Evolutionary conservation across 768 basidiomycete genomes (phyloP).

Genomic region (Podaxis sp.): DNA sequence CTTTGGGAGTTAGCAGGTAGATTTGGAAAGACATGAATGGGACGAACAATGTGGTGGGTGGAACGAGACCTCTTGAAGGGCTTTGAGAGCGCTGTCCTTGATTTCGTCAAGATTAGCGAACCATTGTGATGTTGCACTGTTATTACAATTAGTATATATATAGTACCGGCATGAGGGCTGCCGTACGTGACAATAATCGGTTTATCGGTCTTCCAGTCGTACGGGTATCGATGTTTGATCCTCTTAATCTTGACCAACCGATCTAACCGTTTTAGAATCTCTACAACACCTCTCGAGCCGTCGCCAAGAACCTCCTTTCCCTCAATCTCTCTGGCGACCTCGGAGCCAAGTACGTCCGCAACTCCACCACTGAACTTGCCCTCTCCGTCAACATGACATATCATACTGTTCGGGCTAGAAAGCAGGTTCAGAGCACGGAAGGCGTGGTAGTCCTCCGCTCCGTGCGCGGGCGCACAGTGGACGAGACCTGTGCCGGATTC

Average conservation of each 20-base stretch:
- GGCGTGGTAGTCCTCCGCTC: slow-evolving; percentile 84
- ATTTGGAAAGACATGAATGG: not conserved
- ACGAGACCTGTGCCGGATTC: slow-evolving; percentile 95
- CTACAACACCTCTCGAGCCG: slow-evolving; percentile 67
- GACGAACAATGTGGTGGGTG: slow-evolving; percentile 68
- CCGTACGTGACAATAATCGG: slow-evolving; percentile 88
- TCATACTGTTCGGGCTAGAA: slow-evolving; percentile 40
- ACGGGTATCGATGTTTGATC: slow-evolving; percentile 88
- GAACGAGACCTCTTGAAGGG: slow-evolving; percentile 71
- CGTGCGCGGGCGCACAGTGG: slow-evolving; percentile 94
- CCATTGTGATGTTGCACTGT: slow-evolving; percentile 93
- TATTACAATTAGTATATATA: not conserved
- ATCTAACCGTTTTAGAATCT: slow-evolving; percentile 52
- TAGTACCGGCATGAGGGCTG: not conserved
- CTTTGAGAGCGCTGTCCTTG: slow-evolving; percentile 70
- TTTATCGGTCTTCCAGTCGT: slow-evolving; percentile 94
- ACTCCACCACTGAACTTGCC: slow-evolving; percentile 70
- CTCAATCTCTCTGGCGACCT: slow-evolving; percentile 42
- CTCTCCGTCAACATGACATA: slow-evolving; percentile 80
- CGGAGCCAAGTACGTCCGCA: slow-evolving; percentile 53
- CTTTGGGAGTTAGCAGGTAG: not conserved
- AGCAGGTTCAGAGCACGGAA: slow-evolving; percentile 61
- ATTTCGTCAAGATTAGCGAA: slow-evolving; percentile 90
- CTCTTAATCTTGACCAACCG: slow-evolving; percentile 65
- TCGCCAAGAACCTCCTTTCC: slow-evolving; percentile 73